These are phyloP conservation scores for Ambrosiella beaveri DNA, from an alignment of 2,329 filamentous ascomycete genomes.

Conservation along the genomic window DNA sequence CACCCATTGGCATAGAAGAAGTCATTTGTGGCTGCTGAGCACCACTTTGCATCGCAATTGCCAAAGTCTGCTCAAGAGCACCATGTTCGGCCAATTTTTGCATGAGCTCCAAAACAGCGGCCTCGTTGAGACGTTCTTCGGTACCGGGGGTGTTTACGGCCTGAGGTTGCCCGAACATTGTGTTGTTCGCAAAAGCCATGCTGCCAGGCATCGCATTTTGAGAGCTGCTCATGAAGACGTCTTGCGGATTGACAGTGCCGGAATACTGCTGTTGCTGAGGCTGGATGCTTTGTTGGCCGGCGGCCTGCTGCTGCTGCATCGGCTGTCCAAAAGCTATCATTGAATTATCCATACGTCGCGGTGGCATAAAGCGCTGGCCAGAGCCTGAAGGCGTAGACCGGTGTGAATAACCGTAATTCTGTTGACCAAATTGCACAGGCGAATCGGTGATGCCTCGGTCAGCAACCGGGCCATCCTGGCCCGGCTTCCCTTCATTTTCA, in stretches of 20 bases:
- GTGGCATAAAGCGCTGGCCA: neutral
- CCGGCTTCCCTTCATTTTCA: neutral
- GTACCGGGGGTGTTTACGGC: neutral
- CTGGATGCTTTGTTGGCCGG: neutral
- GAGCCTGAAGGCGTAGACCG: neutral
- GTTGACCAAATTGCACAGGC: neutral
- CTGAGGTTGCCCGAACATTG: neutral
- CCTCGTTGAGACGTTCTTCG: neutral
- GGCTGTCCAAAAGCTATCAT: neutral
- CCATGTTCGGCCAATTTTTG: neutral
- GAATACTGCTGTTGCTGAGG: neutral
- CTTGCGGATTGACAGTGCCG: slow-evolving; percentile 4
- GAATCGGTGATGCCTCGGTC: slow-evolving; percentile 11
- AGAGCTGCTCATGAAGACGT: neutral
- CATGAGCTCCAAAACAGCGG: neutral
- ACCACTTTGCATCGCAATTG: neutral
- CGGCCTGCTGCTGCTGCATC: neutral
- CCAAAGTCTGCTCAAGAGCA: neutral
- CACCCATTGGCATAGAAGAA: neutral
- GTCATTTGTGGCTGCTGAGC: neutral
- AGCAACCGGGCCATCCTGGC: neutral
- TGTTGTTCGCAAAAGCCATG: neutral
- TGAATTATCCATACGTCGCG: neutral
- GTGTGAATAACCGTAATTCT: neutral
- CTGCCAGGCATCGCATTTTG: neutral